Percentiles rank a stretch among this genome's conserved stretches.
Evolutionary conservation across 169 alveolate species (phyloP).

Genomic region (Plasmodium vivax): DNA sequence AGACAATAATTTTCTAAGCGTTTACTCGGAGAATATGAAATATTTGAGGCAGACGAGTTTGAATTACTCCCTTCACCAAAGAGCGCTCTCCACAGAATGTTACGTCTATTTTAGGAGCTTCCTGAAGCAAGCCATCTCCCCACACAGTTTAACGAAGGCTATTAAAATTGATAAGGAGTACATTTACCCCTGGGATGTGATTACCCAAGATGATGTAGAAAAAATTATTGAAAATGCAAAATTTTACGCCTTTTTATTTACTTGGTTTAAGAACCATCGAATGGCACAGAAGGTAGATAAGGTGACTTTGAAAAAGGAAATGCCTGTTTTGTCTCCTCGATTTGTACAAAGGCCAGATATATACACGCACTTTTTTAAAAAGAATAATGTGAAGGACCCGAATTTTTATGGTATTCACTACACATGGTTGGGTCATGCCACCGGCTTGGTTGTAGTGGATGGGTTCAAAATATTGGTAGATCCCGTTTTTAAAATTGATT

Average conservation of each 20-base stretch:
- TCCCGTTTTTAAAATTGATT: slow-evolving; percentile 66
- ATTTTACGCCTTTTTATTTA: slow-evolving; percentile 44
- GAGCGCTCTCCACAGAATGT: slow-evolving; percentile 60
- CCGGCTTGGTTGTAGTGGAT: slow-evolving; percentile 45
- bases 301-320: slow-evolving; percentile 30
- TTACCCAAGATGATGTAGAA: slow-evolving; percentile 52
- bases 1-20: slow-evolving; percentile 55
- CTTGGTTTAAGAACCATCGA: slow-evolving; percentile 71
- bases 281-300: slow-evolving; percentile 48
- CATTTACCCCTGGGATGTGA: slow-evolving; percentile 68
- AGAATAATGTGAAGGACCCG: slow-evolving; percentile 10
- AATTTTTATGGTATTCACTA: slow-evolving; percentile 68
- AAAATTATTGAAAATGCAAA: slow-evolving; percentile 51
- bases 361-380: slow-evolving; percentile 33
- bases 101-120: slow-evolving; percentile 63
- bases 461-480: slow-evolving; percentile 64
- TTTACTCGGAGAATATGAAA: slow-evolving; percentile 46
- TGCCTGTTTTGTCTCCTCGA: slow-evolving; percentile 59
- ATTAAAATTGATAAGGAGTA: slow-evolving; percentile 65
- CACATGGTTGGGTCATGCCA: slow-evolving; percentile 73
- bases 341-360: slow-evolving; percentile 50
- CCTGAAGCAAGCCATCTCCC: slow-evolving; percentile 57
- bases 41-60: slow-evolving; percentile 65
- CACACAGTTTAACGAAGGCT: slow-evolving; percentile 67
- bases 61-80: slow-evolving; percentile 25